phyloP scores from a whole-genome alignment of 257 asterid species.

The Solanum tarijense region DNA sequence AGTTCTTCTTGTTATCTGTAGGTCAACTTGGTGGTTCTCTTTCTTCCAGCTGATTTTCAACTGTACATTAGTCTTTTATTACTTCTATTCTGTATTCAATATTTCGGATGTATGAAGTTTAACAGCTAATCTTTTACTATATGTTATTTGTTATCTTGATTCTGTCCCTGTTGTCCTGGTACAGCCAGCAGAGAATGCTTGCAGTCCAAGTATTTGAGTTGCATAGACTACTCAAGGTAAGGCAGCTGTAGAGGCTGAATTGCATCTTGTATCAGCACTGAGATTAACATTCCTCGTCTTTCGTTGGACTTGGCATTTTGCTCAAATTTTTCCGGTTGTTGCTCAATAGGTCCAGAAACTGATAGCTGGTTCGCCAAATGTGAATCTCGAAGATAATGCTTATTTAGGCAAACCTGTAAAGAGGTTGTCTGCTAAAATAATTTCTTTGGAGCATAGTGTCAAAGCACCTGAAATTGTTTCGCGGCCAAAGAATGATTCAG shows the following conservation, averaged over 20 bases:
- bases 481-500: constrained; percentile 17
- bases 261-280: not conserved
- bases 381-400: constrained; percentile 36
- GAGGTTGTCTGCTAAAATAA: constrained; percentile 29
- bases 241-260: not conserved
- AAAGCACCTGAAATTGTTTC: constrained; percentile 23
- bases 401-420: constrained; percentile 35
- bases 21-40: not conserved
- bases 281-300: not conserved
- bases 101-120: not conserved
- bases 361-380: constrained; percentile 58
- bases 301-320: not conserved
- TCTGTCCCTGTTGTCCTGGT: not conserved
- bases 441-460: constrained; percentile 23
- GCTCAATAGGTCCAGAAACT: constrained; percentile 61
- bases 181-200: constrained; percentile 82
- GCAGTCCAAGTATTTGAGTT: constrained; percentile 95
- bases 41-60: not conserved
- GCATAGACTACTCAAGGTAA: constrained; percentile 82
- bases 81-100: not conserved
- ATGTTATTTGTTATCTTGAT: not conserved
- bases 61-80: not conserved
- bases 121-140: not conserved
- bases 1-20: not conserved
- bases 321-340: not conserved